Conservation (phyloP, 192 early-diverging fungal species). For the Gamsiella multidivaricata region DNA sequence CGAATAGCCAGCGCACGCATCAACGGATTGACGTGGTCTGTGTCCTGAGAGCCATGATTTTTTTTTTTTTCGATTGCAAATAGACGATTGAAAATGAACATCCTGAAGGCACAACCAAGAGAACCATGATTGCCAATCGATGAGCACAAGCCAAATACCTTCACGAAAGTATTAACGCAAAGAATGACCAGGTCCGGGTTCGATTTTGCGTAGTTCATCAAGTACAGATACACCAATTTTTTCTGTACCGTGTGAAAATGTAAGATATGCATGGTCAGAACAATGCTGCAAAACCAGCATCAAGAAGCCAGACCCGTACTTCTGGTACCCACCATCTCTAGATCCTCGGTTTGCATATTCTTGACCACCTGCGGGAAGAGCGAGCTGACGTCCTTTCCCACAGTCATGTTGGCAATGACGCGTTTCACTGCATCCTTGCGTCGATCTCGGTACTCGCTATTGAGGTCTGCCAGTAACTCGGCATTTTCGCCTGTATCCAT, state of each 20-base stretch:
- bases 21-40: constrained; percentile 93
- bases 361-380: constrained; percentile 99
- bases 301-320: neutral
- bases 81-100: no score
- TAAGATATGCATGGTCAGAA: no score
- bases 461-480: constrained; percentile 95
- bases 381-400: constrained; percentile 96
- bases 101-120: neutral
- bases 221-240: constrained; percentile 97
- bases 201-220: constrained; percentile 98
- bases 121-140: neutral
- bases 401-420: constrained; percentile 99
- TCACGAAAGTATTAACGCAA: constrained; percentile 97
- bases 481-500: constrained; percentile 94
- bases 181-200: constrained; percentile 97
- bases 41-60: no score
- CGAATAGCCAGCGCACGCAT: constrained; percentile 96
- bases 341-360: constrained; percentile 99
- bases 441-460: constrained; percentile 95
- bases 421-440: constrained; percentile 98
- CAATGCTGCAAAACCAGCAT: no score
- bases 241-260: constrained; percentile 68
- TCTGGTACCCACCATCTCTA: constrained; percentile 73
- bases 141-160: constrained; percentile 57
- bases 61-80: no score